Evolutionary conservation across 805 yeast species (phyloP).

Genomic region (Candida chauliodis): DNA sequence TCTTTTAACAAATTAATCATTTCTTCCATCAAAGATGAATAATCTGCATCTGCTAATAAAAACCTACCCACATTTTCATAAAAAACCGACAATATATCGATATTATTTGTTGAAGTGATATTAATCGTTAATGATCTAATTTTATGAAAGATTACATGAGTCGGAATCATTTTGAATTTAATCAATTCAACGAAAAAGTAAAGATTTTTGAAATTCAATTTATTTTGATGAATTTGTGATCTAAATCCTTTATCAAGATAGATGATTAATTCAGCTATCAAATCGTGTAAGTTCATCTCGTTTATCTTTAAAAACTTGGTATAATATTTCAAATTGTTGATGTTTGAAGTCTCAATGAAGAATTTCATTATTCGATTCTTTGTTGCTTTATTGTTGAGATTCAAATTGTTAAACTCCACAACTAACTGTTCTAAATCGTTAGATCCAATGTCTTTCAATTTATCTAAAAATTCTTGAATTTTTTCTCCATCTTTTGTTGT

Average conservation of each 20-base stretch:
- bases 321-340: slow-evolving; percentile 46
- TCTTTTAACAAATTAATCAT: slow-evolving; percentile 56
- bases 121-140: slow-evolving; percentile 57
- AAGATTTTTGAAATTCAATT: slow-evolving; percentile 53
- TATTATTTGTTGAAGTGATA: slow-evolving; percentile 50
- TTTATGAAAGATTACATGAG: slow-evolving; percentile 70
- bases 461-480: slow-evolving; percentile 40
- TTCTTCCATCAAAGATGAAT: slow-evolving; percentile 54
- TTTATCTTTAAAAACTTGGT: slow-evolving; percentile 70
- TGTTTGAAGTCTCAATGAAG: slow-evolving; percentile 47
- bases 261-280: slow-evolving; percentile 50
- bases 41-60: slow-evolving; percentile 55
- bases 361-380: slow-evolving; percentile 55
- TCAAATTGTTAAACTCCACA: slow-evolving; percentile 44
- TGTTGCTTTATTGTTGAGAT: slow-evolving; percentile 71
- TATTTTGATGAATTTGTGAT: slow-evolving; percentile 51
- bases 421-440: slow-evolving; percentile 50
- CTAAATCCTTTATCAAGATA: slow-evolving; percentile 59
- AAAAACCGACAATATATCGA: slow-evolving; percentile 65
- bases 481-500: slow-evolving; percentile 30
- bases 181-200: slow-evolving; percentile 70
- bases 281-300: slow-evolving; percentile 43
- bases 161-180: slow-evolving; percentile 71
- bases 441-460: slow-evolving; percentile 43
- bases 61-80: slow-evolving; percentile 74